Evolutionary conservation across 352 stramenopile species (phyloP).

Genomic region (Globisporangium ultimum): DNA sequence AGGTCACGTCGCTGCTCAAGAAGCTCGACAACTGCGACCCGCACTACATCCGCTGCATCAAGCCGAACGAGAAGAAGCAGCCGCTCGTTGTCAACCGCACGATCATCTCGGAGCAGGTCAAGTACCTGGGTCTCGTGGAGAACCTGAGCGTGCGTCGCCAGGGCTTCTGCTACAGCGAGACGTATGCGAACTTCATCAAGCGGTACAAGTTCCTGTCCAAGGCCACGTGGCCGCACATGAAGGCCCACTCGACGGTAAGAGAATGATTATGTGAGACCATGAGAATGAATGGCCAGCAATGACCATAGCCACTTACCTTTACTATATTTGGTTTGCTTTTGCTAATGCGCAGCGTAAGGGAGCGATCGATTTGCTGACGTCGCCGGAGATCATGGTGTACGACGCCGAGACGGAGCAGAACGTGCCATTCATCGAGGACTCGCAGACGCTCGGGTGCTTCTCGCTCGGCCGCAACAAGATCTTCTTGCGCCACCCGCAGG

Average conservation of each 20-base stretch:
- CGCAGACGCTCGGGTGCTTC: constrained; percentile 68
- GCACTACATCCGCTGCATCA: constrained; percentile 91
- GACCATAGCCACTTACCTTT: neutral
- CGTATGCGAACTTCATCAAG: constrained; percentile 78
- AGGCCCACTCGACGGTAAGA: constrained; percentile 52
- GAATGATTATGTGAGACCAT: constrained; percentile 1
- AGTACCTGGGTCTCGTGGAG: constrained; percentile 79
- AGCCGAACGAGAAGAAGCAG: constrained; percentile 87
- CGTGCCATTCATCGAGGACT: constrained; percentile 76
- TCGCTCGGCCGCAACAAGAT: constrained; percentile 87
- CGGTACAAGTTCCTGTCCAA: constrained; percentile 83
- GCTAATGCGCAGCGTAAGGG: constrained; percentile 43
- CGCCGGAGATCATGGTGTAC: constrained; percentile 49
- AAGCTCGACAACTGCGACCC: constrained; percentile 86
- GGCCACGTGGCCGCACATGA: constrained; percentile 64
- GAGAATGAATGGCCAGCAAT: neutral
- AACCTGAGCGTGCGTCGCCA: constrained; percentile 82
- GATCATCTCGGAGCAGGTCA: constrained; percentile 73
- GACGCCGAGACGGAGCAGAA: constrained; percentile 45
- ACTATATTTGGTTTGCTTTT: constrained; percentile 4
- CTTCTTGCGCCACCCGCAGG: constrained; percentile 88
- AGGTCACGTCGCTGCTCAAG: constrained; percentile 78
- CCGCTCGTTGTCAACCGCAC: constrained; percentile 62
- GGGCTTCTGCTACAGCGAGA: constrained; percentile 82
- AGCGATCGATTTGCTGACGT: constrained; percentile 69